Base-by-base conservation (phyloP, 768 basidiomycete genomes). In the Exidia glandulosa region DNA sequence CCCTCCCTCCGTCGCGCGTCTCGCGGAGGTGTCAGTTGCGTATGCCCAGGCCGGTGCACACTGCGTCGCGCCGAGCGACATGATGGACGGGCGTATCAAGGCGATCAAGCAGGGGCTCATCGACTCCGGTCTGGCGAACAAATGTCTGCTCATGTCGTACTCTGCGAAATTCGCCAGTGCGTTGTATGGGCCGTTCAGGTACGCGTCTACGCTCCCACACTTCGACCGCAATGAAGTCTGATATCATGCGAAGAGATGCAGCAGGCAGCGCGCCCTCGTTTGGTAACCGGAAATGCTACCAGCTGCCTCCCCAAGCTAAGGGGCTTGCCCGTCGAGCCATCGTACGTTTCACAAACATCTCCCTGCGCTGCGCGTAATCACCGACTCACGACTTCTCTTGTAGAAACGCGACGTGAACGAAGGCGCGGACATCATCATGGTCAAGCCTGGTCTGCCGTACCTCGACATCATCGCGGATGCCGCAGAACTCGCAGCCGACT, bases 381-480 rank as follows among this genome's bases (percentile, higher is more conserved):
- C 10, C 52, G n/a, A n/a, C n/a, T n/a, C n/a, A n/a, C n/a, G n/a
- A n/a, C n/a, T n/a, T n/a, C n/a, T n/a, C 13, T 60, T 16, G 27
- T 67, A 97, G 94, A 77, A 84, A 78, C 88, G 96, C 36, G 96
- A 99, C 71, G 78, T 81, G 0, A 74, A 68, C 9, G 96, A 98
- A 76, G 96, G 96, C 23, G 96, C 96, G 19, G 96, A 99, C 69
- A 90, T 99, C 67, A 85, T 99, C 70, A 98, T 99, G 94, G 93
- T 99, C 70, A 99, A 99, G 70, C 96, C 96, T 23, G 81, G 93
- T 0, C 73, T 98, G 62, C 94, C 96, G 0, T 98, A 98, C 75
- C 89, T 98, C 57, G 96, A 99, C 73, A 87, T 98, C 73, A 88
- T 99, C 65, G 81, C 88, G 32, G 92, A 96, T 67, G 92, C 91